Conservation (phyloP, 805 yeast genomes). For the Alloascoidea africana region DNA sequence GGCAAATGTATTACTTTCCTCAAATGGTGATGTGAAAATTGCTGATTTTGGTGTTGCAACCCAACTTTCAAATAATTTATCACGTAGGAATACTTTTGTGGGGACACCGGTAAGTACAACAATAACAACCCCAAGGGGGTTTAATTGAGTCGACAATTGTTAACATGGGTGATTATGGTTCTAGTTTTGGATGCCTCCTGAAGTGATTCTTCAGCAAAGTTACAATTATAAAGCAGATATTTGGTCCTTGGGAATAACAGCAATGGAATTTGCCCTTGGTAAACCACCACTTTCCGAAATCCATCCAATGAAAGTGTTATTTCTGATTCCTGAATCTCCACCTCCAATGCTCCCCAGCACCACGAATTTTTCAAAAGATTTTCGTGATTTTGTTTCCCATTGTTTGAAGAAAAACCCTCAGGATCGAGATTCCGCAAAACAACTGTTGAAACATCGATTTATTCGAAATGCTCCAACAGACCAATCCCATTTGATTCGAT, state of each 20-base stretch:
- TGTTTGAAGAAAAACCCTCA: slow-evolving; percentile 64
- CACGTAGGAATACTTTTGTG: slow-evolving; percentile 29
- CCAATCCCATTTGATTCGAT: slow-evolving; percentile 17
- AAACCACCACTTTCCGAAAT: slow-evolving; percentile 50
- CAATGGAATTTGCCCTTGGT: slow-evolving; percentile 56
- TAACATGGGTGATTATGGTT: background rate
- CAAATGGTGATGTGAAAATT: slow-evolving; percentile 61
- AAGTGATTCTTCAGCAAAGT: slow-evolving; percentile 79
- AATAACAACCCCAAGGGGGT: no score
- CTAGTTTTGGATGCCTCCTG: slow-evolving; percentile 97
- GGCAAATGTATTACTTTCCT: slow-evolving; percentile 68
- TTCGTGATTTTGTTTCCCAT: slow-evolving; percentile 49
- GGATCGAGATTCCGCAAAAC: slow-evolving; percentile 48
- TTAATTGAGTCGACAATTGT: background rate
- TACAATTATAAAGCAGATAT: slow-evolving; percentile 62
- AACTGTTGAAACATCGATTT: slow-evolving; percentile 50
- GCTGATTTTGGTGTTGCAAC: slow-evolving; percentile 98
- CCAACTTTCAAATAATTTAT: slow-evolving; percentile 41
- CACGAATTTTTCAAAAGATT: slow-evolving; percentile 25
- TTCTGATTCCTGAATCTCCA: slow-evolving; percentile 30
- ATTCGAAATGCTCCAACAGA: slow-evolving; percentile 28
- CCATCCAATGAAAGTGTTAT: slow-evolving; percentile 41
- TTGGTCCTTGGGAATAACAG: slow-evolving; percentile 72
- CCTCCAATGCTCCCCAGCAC: slow-evolving; percentile 26
- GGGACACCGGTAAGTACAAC: slow-evolving; percentile 22